Evolutionary conservation across 1,284 basidiomycete genomes (phyloP).

Genomic region (Phylloporus sp.): DNA sequence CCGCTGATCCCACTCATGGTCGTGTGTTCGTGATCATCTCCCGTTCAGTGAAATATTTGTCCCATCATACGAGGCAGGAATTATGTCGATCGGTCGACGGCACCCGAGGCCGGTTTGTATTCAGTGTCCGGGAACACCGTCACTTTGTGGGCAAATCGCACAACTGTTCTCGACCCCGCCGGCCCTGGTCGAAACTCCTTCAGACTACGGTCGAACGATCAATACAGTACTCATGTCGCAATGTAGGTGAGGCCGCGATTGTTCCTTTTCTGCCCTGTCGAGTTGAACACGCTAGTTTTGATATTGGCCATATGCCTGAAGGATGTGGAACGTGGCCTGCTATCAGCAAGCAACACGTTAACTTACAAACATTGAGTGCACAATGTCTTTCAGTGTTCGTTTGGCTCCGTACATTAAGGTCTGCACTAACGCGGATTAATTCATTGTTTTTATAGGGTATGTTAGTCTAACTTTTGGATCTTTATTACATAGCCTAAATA

Average conservation of each 20-base stretch:
- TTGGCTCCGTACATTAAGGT: not conserved
- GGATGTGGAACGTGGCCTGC: constrained; percentile 48
- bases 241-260: constrained; percentile 29
- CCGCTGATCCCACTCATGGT: constrained; percentile 51
- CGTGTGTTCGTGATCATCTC: constrained; percentile 42
- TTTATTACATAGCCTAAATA: not conserved
- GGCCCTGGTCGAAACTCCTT: constrained; percentile 44
- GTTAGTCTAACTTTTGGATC: not conserved
- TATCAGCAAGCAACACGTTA: constrained; percentile 25
- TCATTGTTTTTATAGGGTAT: constrained; percentile 16
- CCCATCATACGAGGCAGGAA: constrained; percentile 40
- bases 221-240: constrained; percentile 41
- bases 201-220: constrained; percentile 36
- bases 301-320: constrained; percentile 42
- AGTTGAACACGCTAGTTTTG: constrained; percentile 29
- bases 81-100: constrained; percentile 52
- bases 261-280: not conserved
- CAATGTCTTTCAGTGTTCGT: constrained; percentile 24
- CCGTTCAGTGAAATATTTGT: not conserved
- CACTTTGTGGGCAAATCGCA: constrained; percentile 42
- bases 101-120: constrained; percentile 48
- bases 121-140: constrained; percentile 50
- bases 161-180: constrained; percentile 31
- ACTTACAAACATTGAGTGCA: not conserved
- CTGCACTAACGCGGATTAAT: constrained; percentile 3